Percentiles rank a stretch among this genome's conserved stretches.
Conservation (phyloP, 169 alveolate species). For the Theileria equi region DNA sequence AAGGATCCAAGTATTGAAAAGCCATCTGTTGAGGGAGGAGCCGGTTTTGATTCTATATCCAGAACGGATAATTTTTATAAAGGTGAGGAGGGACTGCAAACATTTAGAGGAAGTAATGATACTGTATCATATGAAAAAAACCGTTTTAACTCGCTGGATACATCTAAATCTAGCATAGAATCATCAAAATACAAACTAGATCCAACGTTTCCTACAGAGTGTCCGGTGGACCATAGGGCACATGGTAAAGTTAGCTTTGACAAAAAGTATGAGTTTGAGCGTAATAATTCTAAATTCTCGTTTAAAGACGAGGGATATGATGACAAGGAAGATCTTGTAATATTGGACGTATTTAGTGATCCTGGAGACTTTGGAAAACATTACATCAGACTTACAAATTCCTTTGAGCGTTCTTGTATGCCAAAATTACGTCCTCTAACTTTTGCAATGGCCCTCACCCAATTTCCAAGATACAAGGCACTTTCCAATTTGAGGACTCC, state of each 20-base stretch:
- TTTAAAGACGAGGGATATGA: constrained; percentile 10
- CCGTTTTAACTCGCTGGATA: no score
- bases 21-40: no score
- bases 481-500: constrained; percentile 5
- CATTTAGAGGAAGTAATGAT: no score
- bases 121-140: no score
- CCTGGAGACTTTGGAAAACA: constrained; percentile 49
- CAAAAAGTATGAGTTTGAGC: no score
- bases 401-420: constrained; percentile 19
- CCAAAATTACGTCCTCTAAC: constrained; percentile 43
- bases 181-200: not conserved
- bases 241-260: no score
- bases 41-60: not conserved
- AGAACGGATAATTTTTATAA: no score
- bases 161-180: no score
- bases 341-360: constrained; percentile 43
- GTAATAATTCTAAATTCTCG: not conserved
- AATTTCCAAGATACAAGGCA: constrained; percentile 31
- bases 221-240: no score
- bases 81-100: no score
- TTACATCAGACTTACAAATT: constrained; percentile 41
- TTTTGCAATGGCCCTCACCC: constrained; percentile 58
- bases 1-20: no score
- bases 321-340: constrained; percentile 35
- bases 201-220: no score